A percentile compares a stretch with the other conserved stretches of the same genome.
Evolutionary conservation across 1,284 basidiomycete species (phyloP).

Genomic region (Uromyces viciae-fabae): DNA sequence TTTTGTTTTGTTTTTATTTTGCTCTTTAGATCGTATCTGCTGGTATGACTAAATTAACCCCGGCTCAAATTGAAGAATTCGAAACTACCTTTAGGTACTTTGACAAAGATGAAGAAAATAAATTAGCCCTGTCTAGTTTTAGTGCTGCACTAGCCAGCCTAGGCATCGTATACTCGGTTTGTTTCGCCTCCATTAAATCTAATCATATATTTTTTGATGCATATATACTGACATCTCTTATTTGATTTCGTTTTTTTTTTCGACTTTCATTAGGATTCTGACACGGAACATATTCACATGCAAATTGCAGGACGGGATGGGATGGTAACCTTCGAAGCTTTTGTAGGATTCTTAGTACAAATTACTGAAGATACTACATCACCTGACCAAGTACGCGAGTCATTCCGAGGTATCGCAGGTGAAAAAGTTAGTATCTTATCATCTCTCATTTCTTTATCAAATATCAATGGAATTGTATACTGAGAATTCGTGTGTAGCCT

Average conservation of each 20-base stretch:
- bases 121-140: slow-evolving; percentile 78
- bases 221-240: slow-evolving; percentile 39
- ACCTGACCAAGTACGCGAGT: slow-evolving; percentile 82
- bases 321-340: slow-evolving; percentile 86
- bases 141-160: slow-evolving; percentile 86
- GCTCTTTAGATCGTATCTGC: slow-evolving; percentile 75
- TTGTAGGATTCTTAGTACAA: slow-evolving; percentile 88
- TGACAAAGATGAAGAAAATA: slow-evolving; percentile 86
- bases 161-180: slow-evolving; percentile 82
- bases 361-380: slow-evolving; percentile 94
- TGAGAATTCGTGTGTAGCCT: slow-evolving; percentile 61
- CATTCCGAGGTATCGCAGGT: slow-evolving; percentile 84
- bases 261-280: slow-evolving; percentile 65
- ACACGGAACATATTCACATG: slow-evolving; percentile 77
- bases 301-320: slow-evolving; percentile 81
- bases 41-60: slow-evolving; percentile 85
- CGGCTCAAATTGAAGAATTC: slow-evolving; percentile 93
- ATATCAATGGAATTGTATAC: background rate
- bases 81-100: slow-evolving; percentile 97
- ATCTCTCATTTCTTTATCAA: background rate
- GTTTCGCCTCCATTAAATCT: slow-evolving; percentile 47
- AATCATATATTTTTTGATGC: background rate
- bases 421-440: slow-evolving; percentile 67
- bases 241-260: background rate
- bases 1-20: too few relatives aligned